phyloP scores from a whole-genome alignment of 345 rosid species.

The Dovyalis caffra region DNA sequence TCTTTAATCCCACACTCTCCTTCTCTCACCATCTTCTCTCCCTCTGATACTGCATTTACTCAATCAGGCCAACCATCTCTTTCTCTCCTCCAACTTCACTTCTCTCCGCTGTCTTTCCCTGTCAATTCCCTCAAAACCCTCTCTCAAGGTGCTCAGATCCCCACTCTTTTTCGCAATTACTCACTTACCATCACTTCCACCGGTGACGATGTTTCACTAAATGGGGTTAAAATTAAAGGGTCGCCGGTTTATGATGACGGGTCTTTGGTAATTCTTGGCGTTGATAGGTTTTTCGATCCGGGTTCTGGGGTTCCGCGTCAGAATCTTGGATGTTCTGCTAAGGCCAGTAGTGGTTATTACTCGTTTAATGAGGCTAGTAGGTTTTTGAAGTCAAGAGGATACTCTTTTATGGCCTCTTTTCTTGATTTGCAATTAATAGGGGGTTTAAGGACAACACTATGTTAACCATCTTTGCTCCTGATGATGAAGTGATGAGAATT shows the following conservation, averaged over 20 bases:
- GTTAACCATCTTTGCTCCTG: constrained; percentile 47
- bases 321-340: constrained; percentile 10
- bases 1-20: constrained; percentile 7
- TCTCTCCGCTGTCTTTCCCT: constrained; percentile 39
- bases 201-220: constrained; percentile 18
- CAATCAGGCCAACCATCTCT: constrained; percentile 47
- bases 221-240: constrained; percentile 28
- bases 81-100: constrained; percentile 40
- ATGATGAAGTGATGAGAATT: constrained; percentile 27
- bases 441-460: constrained; percentile 10
- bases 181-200: constrained; percentile 35
- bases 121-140: constrained; percentile 34
- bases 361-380: constrained; percentile 22
- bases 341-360: too few relatives aligned
- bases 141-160: constrained; percentile 35
- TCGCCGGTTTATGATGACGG: constrained; percentile 39
- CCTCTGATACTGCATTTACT: constrained; percentile 42
- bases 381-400: constrained; percentile 37
- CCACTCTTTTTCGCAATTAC: constrained; percentile 34
- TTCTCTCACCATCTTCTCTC: constrained; percentile 51
- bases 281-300: constrained; percentile 34
- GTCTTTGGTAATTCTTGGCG: constrained; percentile 35
- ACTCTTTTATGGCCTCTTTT: constrained; percentile 43
- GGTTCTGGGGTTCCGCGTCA: constrained; percentile 6
- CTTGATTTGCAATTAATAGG: constrained; percentile 39